Conservation (phyloP, 495 filamentous ascomycete species). For the Aeminium ludgeri region DNA sequence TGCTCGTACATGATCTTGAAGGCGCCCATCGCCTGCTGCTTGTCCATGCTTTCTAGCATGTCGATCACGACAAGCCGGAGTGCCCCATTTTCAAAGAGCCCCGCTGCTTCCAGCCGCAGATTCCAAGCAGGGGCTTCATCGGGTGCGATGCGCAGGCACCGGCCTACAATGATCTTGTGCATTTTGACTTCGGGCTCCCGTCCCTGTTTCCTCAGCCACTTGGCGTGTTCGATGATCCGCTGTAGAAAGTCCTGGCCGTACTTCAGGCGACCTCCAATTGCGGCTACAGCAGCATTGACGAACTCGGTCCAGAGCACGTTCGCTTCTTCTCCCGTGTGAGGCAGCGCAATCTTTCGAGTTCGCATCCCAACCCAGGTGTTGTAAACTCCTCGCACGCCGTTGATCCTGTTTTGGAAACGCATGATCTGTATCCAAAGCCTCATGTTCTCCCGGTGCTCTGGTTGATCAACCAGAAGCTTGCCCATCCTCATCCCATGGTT, state of each 20-base stretch:
- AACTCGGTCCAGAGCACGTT: constrained; percentile 42
- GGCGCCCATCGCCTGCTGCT: constrained; percentile 21
- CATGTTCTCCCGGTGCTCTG: constrained; percentile 33
- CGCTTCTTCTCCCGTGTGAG: constrained; percentile 31
- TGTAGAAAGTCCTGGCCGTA: constrained; percentile 25
- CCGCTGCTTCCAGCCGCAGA: constrained; percentile 7
- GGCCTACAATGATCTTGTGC: constrained; percentile 21
- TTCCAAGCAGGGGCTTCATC: constrained; percentile 15
- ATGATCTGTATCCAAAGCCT: constrained; percentile 50
- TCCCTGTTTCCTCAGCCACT: neutral
- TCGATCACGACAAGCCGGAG: constrained; percentile 19
- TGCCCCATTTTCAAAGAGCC: constrained; percentile 4
- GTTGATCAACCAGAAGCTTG: constrained; percentile 37
- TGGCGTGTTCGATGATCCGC: neutral
- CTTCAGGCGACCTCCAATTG: neutral
- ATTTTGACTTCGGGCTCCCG: neutral
- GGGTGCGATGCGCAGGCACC: neutral
- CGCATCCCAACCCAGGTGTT: constrained; percentile 48
- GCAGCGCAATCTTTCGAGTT: constrained; percentile 31
- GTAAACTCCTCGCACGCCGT: constrained; percentile 41
- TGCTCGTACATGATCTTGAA: constrained; percentile 34
- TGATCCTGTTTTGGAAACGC: constrained; percentile 39
- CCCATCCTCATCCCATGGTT: neutral
- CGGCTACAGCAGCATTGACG: constrained; percentile 30
- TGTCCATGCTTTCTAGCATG: constrained; percentile 24